Base-by-base conservation (phyloP, 1,284 basidiomycete species). In the Moniliella sp. region DNA sequence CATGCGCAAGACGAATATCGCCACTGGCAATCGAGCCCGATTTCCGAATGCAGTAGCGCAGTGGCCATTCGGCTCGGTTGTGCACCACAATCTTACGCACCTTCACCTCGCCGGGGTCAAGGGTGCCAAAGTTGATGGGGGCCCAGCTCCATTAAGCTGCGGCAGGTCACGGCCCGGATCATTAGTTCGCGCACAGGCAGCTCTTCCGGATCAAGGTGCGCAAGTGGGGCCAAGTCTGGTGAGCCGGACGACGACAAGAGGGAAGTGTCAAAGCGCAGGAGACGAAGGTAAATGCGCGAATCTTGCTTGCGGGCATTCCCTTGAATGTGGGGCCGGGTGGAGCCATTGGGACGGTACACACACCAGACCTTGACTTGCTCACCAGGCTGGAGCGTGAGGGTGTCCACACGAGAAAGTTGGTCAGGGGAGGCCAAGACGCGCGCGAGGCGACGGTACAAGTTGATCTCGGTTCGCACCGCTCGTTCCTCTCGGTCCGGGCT, bases 61-160 rank as follows among this genome's bases (percentile, higher is more conserved):
- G 36, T 14, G 46, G 65, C 65, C 39, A 65, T 46, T 47, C 63
- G 55, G 46, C 65, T 51, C 50, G 59, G 51, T 61, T 65, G 56
- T 61, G 65, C 27, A 68, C 63, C 33, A 67, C 56, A 28, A 68
- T 65, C 38, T 62, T 65, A 37, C 65, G 62, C 25, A 63, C 60
- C 42, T 64, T 65, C 17, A 56, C 46, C 25, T 66, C 64, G 28
- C 65, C 65, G 46, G 65, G 66, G 30, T 68, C 65, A 42, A 65
- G 62, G n/a, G 60, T 56, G 1, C 66, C 66, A 46, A 68, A 67
- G 46, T 68, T 67, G 62, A 68, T 66, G 34, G 62, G 62, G 66
- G 27, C 64, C 65, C 10, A 68, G 61, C 42, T 68, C 66, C 21
- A 68, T 47, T 21, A 65, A 53, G 27, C 57, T 62, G 18, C 64